A percentile compares a stretch with the other conserved stretches of the same genome.
Evolutionary conservation across 1,284 basidiomycete species (phyloP).

Genomic region (Porodaedalea pini): DNA sequence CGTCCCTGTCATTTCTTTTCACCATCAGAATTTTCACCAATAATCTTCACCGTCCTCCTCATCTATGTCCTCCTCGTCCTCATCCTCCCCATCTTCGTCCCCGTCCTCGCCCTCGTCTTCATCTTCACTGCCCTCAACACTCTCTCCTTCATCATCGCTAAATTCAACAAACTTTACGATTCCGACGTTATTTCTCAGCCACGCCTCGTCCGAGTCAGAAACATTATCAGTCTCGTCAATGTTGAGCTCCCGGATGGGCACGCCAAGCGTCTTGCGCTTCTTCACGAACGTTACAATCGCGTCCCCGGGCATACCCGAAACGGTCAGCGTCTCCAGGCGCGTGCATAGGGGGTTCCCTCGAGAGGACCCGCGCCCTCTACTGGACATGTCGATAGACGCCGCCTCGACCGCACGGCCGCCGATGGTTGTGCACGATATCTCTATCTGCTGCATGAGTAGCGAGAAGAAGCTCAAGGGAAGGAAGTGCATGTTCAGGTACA

Average conservation of each 20-base stretch:
- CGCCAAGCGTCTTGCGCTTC: slow-evolving; percentile 8
- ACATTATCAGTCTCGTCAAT: slow-evolving; percentile 8
- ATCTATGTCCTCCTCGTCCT: not conserved
- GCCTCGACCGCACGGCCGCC: too few relatives aligned
- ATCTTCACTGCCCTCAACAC: slow-evolving; percentile 26
- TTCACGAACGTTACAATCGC: slow-evolving; percentile 7
- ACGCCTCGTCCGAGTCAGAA: not conserved
- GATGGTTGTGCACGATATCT: not conserved
- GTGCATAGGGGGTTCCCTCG: slow-evolving; percentile 2
- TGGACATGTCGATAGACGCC: too few relatives aligned
- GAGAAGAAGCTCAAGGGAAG: slow-evolving; percentile 4
- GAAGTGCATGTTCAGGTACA: slow-evolving; percentile 16
- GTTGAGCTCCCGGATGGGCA: slow-evolving; percentile 7
- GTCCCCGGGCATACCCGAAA: slow-evolving; percentile 12
- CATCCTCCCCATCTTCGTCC: slow-evolving; percentile 15
- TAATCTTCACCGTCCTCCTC: not conserved
- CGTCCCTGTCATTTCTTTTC: too few relatives aligned
- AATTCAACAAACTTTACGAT: slow-evolving; percentile 9
- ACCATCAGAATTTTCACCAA: too few relatives aligned
- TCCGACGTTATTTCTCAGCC: slow-evolving; percentile 9
- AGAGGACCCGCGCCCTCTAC: not conserved
- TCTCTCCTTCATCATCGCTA: slow-evolving; percentile 11
- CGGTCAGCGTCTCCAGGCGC: slow-evolving; percentile 7
- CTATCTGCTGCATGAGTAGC: not conserved
- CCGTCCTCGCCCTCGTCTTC: slow-evolving; percentile 33